Evolutionary conservation across 2,329 filamentous ascomycete genomes (phyloP), one percentile per base, ranked within the genome.

Genomic region (Fusarium veterinarium): DNA sequence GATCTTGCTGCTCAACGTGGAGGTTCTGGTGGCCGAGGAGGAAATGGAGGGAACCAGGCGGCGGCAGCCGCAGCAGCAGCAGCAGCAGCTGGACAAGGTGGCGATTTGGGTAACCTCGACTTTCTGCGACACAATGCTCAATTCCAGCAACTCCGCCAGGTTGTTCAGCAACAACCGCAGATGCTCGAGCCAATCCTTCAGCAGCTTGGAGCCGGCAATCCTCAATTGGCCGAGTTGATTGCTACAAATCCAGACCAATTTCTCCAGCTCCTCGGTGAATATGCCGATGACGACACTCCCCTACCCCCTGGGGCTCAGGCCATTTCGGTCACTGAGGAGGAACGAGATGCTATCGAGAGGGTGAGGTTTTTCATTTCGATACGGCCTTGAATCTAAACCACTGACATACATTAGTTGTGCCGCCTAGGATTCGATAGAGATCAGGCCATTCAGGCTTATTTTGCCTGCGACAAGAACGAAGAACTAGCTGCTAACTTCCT

Each of bases 391-490:
- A n/a, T 23, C 13, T 10, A 38, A 40, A 30, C 53, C 48, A 41
- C 61, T 46, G n/a, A 69, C 65, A 56, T 44, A 45, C 45, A 64
- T 44, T 73, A 97, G 93, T 87, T 99, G 79, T 97, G 94, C 84
- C 92, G 93, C 72, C 91, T 99, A 48, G 96, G 96, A 40, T 99
- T 99, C 81, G 91, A 95, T 77, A 91, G 95, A 67, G 95, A 98
- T 77, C 90, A 95, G 77, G 96, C 96, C 57, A 97, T 98, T 75
- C 95, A 99, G 84, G 96, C 96, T 31, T 99, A 98, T 85, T 99
- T 99, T 81, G 96, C 96, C 38, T 99, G 96, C 83, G 96, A 99
- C 84, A 99, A 98, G 89, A 98, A 99, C 82, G 96, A 99, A 84
- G 96, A 99, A 84, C 88, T 99, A 57, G 96, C 96, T 1, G 96